A percentile compares a stretch with the other conserved stretches of the same genome.
Evolutionary conservation across 495 filamentous ascomycete species (phyloP).

Genomic region (Thozetella sp.): DNA sequence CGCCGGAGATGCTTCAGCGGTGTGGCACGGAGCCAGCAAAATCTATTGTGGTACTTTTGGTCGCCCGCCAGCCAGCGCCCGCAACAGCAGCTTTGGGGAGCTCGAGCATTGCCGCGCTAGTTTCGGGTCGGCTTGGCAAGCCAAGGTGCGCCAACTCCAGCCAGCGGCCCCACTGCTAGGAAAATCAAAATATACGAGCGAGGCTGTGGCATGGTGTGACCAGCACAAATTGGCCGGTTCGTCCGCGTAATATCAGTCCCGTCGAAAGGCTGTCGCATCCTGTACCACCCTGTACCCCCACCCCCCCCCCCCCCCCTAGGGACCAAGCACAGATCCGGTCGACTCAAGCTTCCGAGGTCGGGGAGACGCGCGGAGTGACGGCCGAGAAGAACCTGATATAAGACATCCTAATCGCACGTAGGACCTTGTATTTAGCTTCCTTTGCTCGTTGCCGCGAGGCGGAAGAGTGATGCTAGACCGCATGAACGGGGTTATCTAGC

Average conservation of each 20-base stretch:
- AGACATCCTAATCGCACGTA: not conserved
- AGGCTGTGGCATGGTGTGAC: not conserved
- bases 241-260: slow-evolving; percentile 1
- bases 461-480: not conserved
- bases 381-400: not conserved
- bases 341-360: not conserved
- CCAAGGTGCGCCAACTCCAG: too few species aligned
- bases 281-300: too few species aligned
- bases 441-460: not conserved
- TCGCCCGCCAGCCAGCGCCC: too few species aligned
- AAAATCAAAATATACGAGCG: too few species aligned
- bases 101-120: too few species aligned
- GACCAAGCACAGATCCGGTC: not conserved
- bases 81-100: too few species aligned
- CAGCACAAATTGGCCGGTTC: not conserved
- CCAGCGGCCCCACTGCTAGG: too few species aligned
- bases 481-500: too few species aligned
- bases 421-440: not conserved
- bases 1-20: too few species aligned
- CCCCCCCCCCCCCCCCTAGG: not conserved
- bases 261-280: not conserved
- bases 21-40: too few species aligned
- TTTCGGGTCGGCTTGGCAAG: too few species aligned
- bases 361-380: not conserved
- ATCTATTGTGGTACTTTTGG: too few species aligned